phyloP scores from a whole-genome alignment of 2,329 filamentous ascomycete genomes.

The Canariomyces notabilis region DNA sequence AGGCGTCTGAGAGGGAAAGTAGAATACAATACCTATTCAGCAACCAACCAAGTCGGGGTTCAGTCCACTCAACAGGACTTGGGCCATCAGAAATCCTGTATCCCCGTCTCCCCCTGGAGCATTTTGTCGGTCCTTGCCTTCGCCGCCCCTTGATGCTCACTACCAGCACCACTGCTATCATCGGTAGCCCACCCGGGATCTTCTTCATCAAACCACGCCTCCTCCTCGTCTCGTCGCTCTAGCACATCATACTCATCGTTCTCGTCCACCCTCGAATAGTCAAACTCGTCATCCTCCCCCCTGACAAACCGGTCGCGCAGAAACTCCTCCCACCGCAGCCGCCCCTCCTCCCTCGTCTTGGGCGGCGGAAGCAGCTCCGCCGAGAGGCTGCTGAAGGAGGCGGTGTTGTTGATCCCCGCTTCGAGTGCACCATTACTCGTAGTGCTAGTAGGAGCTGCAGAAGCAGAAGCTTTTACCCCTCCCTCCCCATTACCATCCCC shows the following conservation, averaged over 20 bases:
- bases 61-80: background rate
- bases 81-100: conserved; percentile 61
- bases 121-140: conserved; percentile 15
- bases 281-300: conserved; percentile 73
- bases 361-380: conserved; percentile 45
- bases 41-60: too few relatives aligned
- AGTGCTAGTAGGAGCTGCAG: too few relatives aligned
- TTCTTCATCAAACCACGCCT: conserved; percentile 76
- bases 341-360: conserved; percentile 60
- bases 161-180: conserved; percentile 28
- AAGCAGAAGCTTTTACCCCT: too few relatives aligned
- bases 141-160: conserved; percentile 19
- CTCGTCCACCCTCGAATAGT: conserved; percentile 66
- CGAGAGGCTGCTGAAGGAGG: conserved; percentile 36
- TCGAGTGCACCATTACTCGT: background rate
- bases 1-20: too few relatives aligned
- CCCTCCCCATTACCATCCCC: too few relatives aligned
- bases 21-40: too few relatives aligned
- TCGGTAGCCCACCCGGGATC: conserved; percentile 61
- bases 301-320: conserved; percentile 69
- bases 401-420: too few relatives aligned
- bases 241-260: conserved; percentile 66
- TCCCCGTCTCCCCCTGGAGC: conserved; percentile 58
- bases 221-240: conserved; percentile 58
- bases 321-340: conserved; percentile 64